Conservation (phyloP, 495 filamentous ascomycete genomes). For the Talaromyces adpressus region DNA sequence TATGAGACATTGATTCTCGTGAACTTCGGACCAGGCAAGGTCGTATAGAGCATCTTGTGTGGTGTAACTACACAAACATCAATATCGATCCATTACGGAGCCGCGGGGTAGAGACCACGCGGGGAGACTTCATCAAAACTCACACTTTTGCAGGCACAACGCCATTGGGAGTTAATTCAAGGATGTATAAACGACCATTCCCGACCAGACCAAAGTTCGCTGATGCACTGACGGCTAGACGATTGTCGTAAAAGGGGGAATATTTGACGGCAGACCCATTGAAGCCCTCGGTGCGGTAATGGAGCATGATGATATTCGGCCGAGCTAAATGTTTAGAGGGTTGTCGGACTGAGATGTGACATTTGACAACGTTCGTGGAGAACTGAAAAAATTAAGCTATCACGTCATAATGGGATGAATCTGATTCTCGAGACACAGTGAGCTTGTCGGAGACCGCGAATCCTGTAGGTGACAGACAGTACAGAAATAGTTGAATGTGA, state of each 20-base stretch:
- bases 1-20: slow-evolving; percentile 86
- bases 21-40: slow-evolving; percentile 83
- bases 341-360: background rate
- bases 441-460: background rate
- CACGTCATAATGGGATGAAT: slow-evolving; percentile 4
- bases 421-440: no score
- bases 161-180: slow-evolving; percentile 72
- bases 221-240: slow-evolving; percentile 76
- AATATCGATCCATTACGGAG: slow-evolving; percentile 5
- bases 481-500: slow-evolving; percentile 4
- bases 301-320: slow-evolving; percentile 56
- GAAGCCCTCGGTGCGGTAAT: slow-evolving; percentile 86
- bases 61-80: slow-evolving; percentile 57
- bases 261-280: slow-evolving; percentile 95
- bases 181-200: slow-evolving; percentile 81
- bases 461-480: background rate
- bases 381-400: background rate
- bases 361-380: background rate
- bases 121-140: background rate
- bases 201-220: slow-evolving; percentile 96
- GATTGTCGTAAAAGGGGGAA: slow-evolving; percentile 94
- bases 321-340: background rate
- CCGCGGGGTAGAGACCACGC: background rate
- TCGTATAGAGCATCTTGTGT: slow-evolving; percentile 97
- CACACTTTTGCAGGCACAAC: slow-evolving; percentile 76